Percentiles rank a stretch among this genome's conserved stretches.
phyloP scores from a whole-genome alignment of 345 rosid species.

The Streptanthus diversifolius region DNA sequence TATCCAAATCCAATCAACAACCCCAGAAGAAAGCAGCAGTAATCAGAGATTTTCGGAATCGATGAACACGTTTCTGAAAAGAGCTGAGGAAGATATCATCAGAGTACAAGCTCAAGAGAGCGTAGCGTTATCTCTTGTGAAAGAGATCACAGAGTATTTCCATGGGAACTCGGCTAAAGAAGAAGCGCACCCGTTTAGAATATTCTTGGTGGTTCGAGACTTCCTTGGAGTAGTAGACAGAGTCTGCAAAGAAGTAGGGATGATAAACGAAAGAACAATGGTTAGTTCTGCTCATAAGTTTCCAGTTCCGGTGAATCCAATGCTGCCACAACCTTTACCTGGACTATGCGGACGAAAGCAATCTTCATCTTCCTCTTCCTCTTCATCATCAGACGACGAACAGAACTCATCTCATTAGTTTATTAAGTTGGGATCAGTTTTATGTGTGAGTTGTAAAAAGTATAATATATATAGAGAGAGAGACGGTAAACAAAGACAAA shows the following conservation, averaged over 20 bases:
- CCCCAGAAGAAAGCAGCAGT: conserved; percentile 36
- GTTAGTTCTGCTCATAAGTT: conserved; percentile 84
- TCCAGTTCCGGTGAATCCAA: conserved; percentile 78
- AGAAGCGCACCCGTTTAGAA: conserved; percentile 97
- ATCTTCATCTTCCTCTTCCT: conserved; percentile 33
- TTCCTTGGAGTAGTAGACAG: conserved; percentile 78
- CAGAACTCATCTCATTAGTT: conserved; percentile 49
- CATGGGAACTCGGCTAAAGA: conserved; percentile 99
- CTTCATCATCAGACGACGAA: conserved; percentile 46
- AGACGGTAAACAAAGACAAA: conserved; percentile 6
- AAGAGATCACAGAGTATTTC: conserved; percentile 96
- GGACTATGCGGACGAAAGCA: conserved; percentile 43
- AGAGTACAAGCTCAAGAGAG: conserved; percentile 93
- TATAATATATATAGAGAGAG: conserved; percentile 26
- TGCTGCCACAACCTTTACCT: conserved; percentile 49
- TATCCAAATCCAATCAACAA: conserved; percentile 36
- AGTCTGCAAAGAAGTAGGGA: conserved; percentile 93
- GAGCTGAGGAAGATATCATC: conserved; percentile 72
- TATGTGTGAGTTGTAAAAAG: conserved; percentile 32
- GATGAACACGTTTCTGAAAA: conserved; percentile 61
- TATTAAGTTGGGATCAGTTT: conserved; percentile 19
- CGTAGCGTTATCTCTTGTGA: conserved; percentile 75
- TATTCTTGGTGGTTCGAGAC: conserved; percentile 96
- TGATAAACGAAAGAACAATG: conserved; percentile 76
- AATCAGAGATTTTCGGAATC: conserved; percentile 61